phyloP scores from a whole-genome alignment of 192 early-diverging fungal species.

The Rhizoclosmatium globosum region DNA sequence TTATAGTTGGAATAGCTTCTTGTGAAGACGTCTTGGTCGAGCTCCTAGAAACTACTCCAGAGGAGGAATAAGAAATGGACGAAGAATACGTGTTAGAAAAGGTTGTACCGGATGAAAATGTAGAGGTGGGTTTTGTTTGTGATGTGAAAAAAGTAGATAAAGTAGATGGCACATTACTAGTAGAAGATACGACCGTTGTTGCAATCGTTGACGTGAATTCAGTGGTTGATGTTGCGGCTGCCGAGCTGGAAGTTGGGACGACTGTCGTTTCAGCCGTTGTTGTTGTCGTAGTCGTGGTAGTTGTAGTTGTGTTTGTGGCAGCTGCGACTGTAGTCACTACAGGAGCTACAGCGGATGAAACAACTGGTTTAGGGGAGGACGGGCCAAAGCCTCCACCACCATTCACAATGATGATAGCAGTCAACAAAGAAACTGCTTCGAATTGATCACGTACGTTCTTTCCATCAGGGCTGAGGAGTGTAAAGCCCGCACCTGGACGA shows the following conservation, averaged over 20 bases:
- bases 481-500: background rate
- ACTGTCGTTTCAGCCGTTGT: background rate
- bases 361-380: background rate
- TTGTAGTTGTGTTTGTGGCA: background rate
- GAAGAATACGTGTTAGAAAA: too few species aligned
- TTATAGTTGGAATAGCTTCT: too few species aligned
- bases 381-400: background rate
- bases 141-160: background rate
- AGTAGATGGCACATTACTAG: background rate
- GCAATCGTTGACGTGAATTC: background rate
- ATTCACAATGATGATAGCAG: background rate
- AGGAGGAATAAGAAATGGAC: too few species aligned
- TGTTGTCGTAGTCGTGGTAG: background rate
- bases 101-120: too few species aligned
- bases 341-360: background rate
- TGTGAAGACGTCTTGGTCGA: too few species aligned
- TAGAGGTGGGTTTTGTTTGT: too few species aligned
- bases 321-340: background rate
- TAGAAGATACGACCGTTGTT: background rate
- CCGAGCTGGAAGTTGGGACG: background rate
- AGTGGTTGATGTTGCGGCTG: background rate
- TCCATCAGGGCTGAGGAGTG: constrained; percentile 9
- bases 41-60: too few species aligned
- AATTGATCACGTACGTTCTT: constrained; percentile 31
- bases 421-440: constrained; percentile 22